Conservation (phyloP, 2,329 filamentous ascomycete species). For the Fusarium sp. region DNA sequence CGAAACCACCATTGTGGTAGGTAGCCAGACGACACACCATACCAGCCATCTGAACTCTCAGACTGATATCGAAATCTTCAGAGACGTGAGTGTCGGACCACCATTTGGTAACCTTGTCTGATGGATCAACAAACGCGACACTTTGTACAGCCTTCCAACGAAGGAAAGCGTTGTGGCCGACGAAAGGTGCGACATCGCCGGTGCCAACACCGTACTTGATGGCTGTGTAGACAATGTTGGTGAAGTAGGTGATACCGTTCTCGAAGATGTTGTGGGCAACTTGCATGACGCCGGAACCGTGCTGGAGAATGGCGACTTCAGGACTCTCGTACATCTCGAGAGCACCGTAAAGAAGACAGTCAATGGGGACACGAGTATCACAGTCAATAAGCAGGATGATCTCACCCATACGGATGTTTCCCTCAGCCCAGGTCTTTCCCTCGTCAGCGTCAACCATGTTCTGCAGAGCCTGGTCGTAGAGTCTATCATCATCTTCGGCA, state of each 20-base stretch:
- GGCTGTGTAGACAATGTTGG: slow-evolving; percentile 80
- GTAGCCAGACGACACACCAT: slow-evolving; percentile 77
- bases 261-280: slow-evolving; percentile 80
- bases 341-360: slow-evolving; percentile 77
- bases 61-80: slow-evolving; percentile 82
- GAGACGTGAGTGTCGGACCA: slow-evolving; percentile 84
- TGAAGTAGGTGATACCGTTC: slow-evolving; percentile 81
- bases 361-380: slow-evolving; percentile 72
- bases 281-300: slow-evolving; percentile 82
- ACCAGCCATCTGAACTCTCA: slow-evolving; percentile 77
- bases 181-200: slow-evolving; percentile 80
- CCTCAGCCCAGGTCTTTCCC: slow-evolving; percentile 67
- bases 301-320: slow-evolving; percentile 79
- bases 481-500: slow-evolving; percentile 57
- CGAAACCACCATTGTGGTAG: slow-evolving; percentile 77
- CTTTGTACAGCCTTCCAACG: slow-evolving; percentile 67
- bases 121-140: slow-evolving; percentile 41
- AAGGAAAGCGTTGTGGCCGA: slow-evolving; percentile 82
- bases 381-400: slow-evolving; percentile 75
- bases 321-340: slow-evolving; percentile 78
- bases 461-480: slow-evolving; percentile 61
- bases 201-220: slow-evolving; percentile 78
- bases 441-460: slow-evolving; percentile 64
- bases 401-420: slow-evolving; percentile 68
- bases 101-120: slow-evolving; percentile 71